Evolutionary conservation across 148 eudicot species (phyloP), one percentile per base, ranked within the genome.

Genomic region (Suaeda aralocaspica): DNA sequence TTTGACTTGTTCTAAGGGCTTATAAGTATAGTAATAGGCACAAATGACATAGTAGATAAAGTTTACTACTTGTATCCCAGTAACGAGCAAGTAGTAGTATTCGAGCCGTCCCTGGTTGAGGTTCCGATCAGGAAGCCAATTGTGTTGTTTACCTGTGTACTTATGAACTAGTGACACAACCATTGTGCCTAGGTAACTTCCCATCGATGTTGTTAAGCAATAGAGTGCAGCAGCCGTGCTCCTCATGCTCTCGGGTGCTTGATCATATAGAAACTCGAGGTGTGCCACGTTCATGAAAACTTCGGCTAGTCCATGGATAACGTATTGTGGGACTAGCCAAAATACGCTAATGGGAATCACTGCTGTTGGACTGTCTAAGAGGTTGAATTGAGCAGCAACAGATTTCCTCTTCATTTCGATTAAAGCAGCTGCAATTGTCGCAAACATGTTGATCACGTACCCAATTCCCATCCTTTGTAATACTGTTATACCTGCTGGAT

Each of bases 201-300:
- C 98, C 4, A 88, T 30, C 0, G 96, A 75, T 29, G 89, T 91
- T 2, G 97, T 69, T 10, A 82, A 78, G 86, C 92, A 89, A 60
- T 84, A 91, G 59, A 94, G 55, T 4, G 97, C 98, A 26, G 81
- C 78, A 0, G 96, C 97, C 0, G 92, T 83, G 63, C 97, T 94
- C 58, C 86, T 77, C 98, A 94, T 91, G 79, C 98, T 94, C 82
- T 91, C 97, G 0, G 96, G 98, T 6, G 96, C 85, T 68, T 94
- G 97, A 50, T 91, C 92, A 6, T 90, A 90, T 70, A 86, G 86
- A 45, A 94, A 94, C 82, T 94, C 98, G 2, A 91, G 65, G 61
- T 91, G 96, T 0, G 93, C 98, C 0, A 94, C 90, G 9, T 91
- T 83, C 92, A 83, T 83, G 70, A 94, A 94, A 0, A 93, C 92